Evolutionary conservation across 805 yeast species (phyloP).

Genomic region (Yarrowia sp.): DNA sequence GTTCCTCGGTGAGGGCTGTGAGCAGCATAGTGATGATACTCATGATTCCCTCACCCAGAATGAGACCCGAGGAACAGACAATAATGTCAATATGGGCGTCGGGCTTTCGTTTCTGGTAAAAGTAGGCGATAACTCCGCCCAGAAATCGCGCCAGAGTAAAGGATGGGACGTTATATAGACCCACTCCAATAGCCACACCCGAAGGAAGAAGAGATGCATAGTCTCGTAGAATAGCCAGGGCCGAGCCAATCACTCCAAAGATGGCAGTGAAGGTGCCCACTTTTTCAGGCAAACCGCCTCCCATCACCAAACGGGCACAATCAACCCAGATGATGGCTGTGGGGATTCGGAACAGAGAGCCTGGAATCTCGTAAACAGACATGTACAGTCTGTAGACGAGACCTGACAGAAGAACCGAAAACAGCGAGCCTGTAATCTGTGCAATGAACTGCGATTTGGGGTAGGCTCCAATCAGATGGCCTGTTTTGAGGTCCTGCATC

Average conservation of each 20-base stretch:
- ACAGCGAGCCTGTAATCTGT: slow-evolving; percentile 84
- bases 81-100: slow-evolving; percentile 72
- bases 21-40: slow-evolving; percentile 82
- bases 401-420: slow-evolving; percentile 81
- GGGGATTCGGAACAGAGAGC: slow-evolving; percentile 81
- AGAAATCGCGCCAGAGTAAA: slow-evolving; percentile 91
- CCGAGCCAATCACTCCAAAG: slow-evolving; percentile 62
- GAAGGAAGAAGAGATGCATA: slow-evolving; percentile 71
- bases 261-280: slow-evolving; percentile 70
- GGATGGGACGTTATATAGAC: slow-evolving; percentile 91
- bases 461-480: slow-evolving; percentile 88
- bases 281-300: slow-evolving; percentile 87
- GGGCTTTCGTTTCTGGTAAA: slow-evolving; percentile 45
- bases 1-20: slow-evolving; percentile 55
- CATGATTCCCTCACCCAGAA: slow-evolving; percentile 91
- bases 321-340: slow-evolving; percentile 97
- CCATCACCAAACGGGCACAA: slow-evolving; percentile 86
- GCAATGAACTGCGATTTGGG: slow-evolving; percentile 92
- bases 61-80: slow-evolving; percentile 89
- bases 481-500: slow-evolving; percentile 97
- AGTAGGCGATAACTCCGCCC: slow-evolving; percentile 76
- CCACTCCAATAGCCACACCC: slow-evolving; percentile 97
- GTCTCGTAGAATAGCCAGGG: slow-evolving; percentile 62
- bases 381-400: slow-evolving; percentile 84
- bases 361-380: slow-evolving; percentile 83